Evolutionary conservation across 306 rosid genomes (phyloP).

Genomic region (Albizia julibrissin): DNA sequence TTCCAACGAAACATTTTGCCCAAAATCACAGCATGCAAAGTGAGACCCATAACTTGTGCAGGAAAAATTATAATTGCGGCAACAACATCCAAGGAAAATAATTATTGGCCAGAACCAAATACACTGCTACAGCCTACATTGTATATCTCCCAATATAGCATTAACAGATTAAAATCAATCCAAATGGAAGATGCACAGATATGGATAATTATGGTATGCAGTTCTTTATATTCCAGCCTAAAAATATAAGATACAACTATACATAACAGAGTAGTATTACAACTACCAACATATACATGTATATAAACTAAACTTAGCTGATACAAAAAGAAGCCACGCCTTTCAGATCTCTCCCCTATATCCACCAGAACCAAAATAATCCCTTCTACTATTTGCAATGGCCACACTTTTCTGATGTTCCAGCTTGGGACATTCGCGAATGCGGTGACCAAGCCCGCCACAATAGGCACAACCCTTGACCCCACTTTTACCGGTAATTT

Average conservation of each 20-base stretch:
- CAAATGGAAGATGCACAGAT: conserved; percentile 8
- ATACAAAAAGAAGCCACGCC: background rate
- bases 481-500: conserved; percentile 71
- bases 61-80: background rate
- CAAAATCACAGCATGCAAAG: background rate
- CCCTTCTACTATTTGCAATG: conserved; percentile 78
- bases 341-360: conserved; percentile 82
- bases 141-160: conserved; percentile 8
- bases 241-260: conserved; percentile 1
- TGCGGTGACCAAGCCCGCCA: conserved; percentile 97
- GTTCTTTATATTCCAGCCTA: conserved; percentile 16
- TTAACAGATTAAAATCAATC: conserved; percentile 17
- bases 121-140: background rate
- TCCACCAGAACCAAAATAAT: conserved; percentile 93
- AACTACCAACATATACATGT: background rate
- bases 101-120: conserved; percentile 11
- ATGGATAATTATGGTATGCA: background rate
- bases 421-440: conserved; percentile 77
- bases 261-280: conserved; percentile 9
- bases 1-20: background rate
- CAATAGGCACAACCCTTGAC: conserved; percentile 91
- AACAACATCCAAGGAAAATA: background rate
- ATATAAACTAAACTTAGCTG: background rate
- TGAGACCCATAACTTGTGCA: background rate
- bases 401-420: conserved; percentile 88